Conservation (phyloP, 495 filamentous ascomycete species). For the Gamarada debralockiae region DNA sequence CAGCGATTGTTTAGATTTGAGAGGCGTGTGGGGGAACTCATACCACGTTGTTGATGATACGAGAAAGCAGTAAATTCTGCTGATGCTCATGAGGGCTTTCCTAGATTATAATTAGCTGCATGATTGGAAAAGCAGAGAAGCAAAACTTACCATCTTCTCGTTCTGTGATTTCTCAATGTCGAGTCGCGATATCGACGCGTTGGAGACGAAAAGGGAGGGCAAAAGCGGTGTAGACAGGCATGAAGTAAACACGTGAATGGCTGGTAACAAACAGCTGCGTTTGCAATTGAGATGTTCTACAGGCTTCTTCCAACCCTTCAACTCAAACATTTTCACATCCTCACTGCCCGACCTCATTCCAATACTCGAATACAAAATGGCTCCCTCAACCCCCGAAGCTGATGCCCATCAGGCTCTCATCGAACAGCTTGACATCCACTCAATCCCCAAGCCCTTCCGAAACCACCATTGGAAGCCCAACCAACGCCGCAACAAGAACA, state of each 20-base stretch:
- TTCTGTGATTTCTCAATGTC: neutral
- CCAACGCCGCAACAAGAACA: slow-evolving; percentile 94
- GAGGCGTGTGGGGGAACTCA: slow-evolving; percentile 29
- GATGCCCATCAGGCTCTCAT: slow-evolving; percentile 55
- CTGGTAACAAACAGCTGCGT: neutral
- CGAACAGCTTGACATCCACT: slow-evolving; percentile 82
- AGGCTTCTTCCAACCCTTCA: slow-evolving; percentile 1
- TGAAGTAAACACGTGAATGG: slow-evolving; percentile 7
- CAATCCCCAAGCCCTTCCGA: slow-evolving; percentile 79
- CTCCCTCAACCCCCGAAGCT: slow-evolving; percentile 20
- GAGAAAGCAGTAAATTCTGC: slow-evolving; percentile 85
- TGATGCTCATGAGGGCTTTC: slow-evolving; percentile 98
- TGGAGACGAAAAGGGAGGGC: neutral
- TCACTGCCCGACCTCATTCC: neutral
- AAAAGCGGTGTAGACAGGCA: neutral
- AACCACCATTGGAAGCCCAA: slow-evolving; percentile 85
- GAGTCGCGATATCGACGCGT: slow-evolving; percentile 20
- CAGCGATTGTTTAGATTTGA: slow-evolving; percentile 9
- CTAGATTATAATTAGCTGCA: slow-evolving; percentile 37
- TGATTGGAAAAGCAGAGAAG: neutral
- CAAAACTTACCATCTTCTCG: slow-evolving; percentile 13
- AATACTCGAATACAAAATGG: slow-evolving; percentile 8
- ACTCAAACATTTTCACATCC: neutral
- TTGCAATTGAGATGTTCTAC: neutral
- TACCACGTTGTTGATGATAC: slow-evolving; percentile 97